A percentile compares a stretch with the other conserved stretches of the same genome.
Evolutionary conservation across 2,329 filamentous ascomycete genomes (phyloP).

Genomic region (Hortaea werneckii): DNA sequence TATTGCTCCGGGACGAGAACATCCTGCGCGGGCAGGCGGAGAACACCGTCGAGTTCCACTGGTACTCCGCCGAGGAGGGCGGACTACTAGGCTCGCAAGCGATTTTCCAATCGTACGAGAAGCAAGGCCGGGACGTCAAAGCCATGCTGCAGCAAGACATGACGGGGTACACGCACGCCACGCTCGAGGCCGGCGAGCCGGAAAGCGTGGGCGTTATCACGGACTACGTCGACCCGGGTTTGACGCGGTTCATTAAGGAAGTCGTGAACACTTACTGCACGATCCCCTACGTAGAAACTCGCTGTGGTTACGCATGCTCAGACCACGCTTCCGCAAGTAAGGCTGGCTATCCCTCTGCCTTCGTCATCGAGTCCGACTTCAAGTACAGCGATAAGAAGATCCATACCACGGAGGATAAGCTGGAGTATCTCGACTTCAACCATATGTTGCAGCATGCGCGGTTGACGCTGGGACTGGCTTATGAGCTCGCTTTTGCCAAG

Average conservation of each 20-base stretch:
- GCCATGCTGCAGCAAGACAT: conserved; percentile 99
- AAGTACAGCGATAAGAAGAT: conserved; percentile 56
- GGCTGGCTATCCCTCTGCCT: conserved; percentile 63
- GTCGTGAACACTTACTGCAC: conserved; percentile 79
- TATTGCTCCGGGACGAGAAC: conserved; percentile 59
- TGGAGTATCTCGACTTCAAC: conserved; percentile 67
- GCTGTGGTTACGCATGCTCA: conserved; percentile 78
- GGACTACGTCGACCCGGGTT: conserved; percentile 71
- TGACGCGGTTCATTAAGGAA: conserved; percentile 86
- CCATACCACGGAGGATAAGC: conserved; percentile 58
- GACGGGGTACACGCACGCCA: conserved; percentile 81
- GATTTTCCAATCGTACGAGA: conserved; percentile 74
- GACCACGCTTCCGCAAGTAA: conserved; percentile 66
- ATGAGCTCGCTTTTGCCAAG: conserved; percentile 71
- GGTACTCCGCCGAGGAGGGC: conserved; percentile 86
- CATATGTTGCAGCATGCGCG: conserved; percentile 88
- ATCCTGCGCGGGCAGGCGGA: conserved; percentile 58
- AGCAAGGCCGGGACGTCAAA: conserved; percentile 64
- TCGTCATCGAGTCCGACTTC: conserved; percentile 67
- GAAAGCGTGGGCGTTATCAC: conserved; percentile 89
- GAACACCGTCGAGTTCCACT: conserved; percentile 94
- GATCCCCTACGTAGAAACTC: conserved; percentile 77
- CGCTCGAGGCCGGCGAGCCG: conserved; percentile 67
- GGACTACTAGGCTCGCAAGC: conserved; percentile 81
- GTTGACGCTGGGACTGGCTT: conserved; percentile 72